phyloP scores from a whole-genome alignment of 2,329 filamentous ascomycete species.

The Colletotrichum sp. region DNA sequence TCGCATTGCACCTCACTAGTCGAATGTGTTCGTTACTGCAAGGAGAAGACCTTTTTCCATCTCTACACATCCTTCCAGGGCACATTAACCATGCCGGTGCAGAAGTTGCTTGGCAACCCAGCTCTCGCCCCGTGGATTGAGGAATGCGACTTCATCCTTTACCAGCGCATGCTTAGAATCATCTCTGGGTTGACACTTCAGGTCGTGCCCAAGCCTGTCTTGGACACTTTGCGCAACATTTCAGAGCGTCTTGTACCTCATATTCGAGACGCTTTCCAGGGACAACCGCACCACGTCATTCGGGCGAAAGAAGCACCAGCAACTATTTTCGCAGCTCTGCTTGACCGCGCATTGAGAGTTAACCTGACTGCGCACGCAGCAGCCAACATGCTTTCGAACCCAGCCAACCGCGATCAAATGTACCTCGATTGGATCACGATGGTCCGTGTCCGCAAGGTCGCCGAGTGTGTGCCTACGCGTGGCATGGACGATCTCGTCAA shows the following conservation, averaged over 20 bases:
- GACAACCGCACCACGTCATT: constrained; percentile 84
- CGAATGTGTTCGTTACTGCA: constrained; percentile 94
- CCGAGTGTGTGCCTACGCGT: constrained; percentile 65
- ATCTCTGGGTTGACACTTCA: constrained; percentile 88
- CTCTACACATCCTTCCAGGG: constrained; percentile 95
- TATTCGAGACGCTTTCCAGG: constrained; percentile 83
- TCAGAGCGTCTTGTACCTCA: constrained; percentile 81
- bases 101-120: constrained; percentile 85
- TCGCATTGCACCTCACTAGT: constrained; percentile 95
- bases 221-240: constrained; percentile 87
- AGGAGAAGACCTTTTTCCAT: constrained; percentile 95
- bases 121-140: constrained; percentile 91
- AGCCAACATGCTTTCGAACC: constrained; percentile 88
- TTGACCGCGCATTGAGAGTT: constrained; percentile 87
- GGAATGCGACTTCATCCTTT: constrained; percentile 93
- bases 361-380: constrained; percentile 94
- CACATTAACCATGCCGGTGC: constrained; percentile 93
- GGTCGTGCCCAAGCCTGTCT: constrained; percentile 85
- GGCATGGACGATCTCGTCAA: constrained; percentile 72
- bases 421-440: constrained; percentile 86
- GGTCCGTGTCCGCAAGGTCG: constrained; percentile 66
- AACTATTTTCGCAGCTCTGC: constrained; percentile 82
- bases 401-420: constrained; percentile 92
- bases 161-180: constrained; percentile 95
- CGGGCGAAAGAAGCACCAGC: constrained; percentile 88